phyloP scores from a whole-genome alignment of 148 eudicot species.

The Simmondsia chinensis region DNA sequence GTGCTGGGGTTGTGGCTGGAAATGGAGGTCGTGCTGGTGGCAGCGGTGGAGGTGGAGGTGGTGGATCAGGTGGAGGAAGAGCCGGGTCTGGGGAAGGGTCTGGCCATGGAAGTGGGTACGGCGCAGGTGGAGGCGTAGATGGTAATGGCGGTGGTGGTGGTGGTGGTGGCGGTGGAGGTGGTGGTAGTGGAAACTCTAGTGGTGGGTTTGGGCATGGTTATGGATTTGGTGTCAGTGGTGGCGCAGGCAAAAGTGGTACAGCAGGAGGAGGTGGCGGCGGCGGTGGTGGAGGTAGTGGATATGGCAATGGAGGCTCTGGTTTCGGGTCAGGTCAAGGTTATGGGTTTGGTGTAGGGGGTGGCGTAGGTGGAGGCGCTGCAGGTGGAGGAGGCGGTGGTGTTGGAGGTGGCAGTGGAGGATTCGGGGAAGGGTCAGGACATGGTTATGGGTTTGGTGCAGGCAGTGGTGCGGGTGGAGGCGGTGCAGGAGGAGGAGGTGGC shows the following conservation, averaged over 20 bases:
- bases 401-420: not conserved
- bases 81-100: slow-evolving; percentile 5
- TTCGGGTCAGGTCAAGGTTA: not conserved
- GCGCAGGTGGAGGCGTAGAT: not conserved
- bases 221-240: slow-evolving; percentile 19
- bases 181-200: slow-evolving; percentile 14
- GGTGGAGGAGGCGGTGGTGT: slow-evolving; percentile 9
- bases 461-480: not conserved
- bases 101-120: slow-evolving; percentile 4
- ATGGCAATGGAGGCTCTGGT: slow-evolving; percentile 6
- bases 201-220: slow-evolving; percentile 13
- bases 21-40: not conserved
- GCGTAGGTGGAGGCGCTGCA: slow-evolving; percentile 6
- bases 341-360: slow-evolving; percentile 1
- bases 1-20: slow-evolving; percentile 1
- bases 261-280: not conserved
- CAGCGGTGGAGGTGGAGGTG: slow-evolving; percentile 4
- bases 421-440: not conserved
- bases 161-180: not conserved
- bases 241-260: slow-evolving; percentile 7
- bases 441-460: slow-evolving; percentile 5
- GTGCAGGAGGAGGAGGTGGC: not conserved
- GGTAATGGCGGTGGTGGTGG: slow-evolving; percentile 10
- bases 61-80: slow-evolving; percentile 3
- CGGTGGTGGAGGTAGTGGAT: slow-evolving; percentile 4